Evolutionary conservation across 148 eudicot genomes (phyloP), one percentile per base, ranked within the genome.

Genomic region (Amaranthus palmeri): DNA sequence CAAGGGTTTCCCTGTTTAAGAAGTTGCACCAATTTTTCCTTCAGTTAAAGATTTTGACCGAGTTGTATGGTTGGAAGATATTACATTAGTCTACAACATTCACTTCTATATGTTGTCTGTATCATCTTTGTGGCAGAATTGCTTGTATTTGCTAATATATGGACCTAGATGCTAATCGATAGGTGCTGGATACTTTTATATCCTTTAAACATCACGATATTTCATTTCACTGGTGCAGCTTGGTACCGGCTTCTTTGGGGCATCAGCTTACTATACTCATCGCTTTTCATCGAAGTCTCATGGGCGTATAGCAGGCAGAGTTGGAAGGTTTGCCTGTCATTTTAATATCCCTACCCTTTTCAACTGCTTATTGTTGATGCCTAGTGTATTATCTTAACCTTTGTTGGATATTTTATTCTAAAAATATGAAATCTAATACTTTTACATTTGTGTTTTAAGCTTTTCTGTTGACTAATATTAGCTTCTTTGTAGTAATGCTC

Each of bases 281-380:
- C 87, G 77, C 70, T 95, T 95, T 79, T 95, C 98, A 51, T 10
- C 81, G 60, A 95, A 95, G 70, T 95, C 98, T 57, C 97, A 95
- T 84, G 98, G 96, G 41, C 91, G 96, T 52, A 81, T 95, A 71
- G 80, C 89, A 42, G 98, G 93, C 79, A 86, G 78, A 83, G 62
- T 91, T 65, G 98, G 96, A 86, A 89, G 98, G 98, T 95, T 51
- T 75, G 79, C 64, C 68, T 49, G 40, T 70, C 13, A 44, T 4
- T 72, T 41, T 12, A 9, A 52, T 7, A 13, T 44, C 6, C 52
- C 51, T 44, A 65, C 51, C 42, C 54, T 41, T 36, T 55, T 70
- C 41, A 25, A 71, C 42, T 50, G 59, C 40, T 56, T 71, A 56
- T 53, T 50, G 41, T 17, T 50, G 7, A 46, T 43, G 11, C 13